These are phyloP conservation scores for Ambrosia trifida DNA, from an alignment of 129 eudicot species.

Conservation along the genomic window DNA sequence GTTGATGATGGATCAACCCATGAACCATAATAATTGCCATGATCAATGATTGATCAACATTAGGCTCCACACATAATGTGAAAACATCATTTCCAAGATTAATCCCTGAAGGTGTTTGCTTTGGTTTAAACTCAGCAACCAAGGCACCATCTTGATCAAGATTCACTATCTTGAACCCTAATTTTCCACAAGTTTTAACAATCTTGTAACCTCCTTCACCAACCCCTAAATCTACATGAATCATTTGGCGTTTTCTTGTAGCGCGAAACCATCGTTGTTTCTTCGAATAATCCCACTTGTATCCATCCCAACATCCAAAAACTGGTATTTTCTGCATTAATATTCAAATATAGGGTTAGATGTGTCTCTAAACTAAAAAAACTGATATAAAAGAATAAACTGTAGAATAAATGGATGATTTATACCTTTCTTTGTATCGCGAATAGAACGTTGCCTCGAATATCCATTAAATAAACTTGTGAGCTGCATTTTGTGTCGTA, in stretches of 20 bases:
- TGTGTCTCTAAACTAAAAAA: background rate
- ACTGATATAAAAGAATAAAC: background rate
- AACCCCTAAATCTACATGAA: constrained; percentile 46
- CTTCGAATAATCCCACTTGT: constrained; percentile 39
- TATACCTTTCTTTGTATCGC: constrained; percentile 62
- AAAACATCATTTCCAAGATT: constrained; percentile 65
- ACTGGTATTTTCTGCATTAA: constrained; percentile 47
- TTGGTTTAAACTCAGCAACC: constrained; percentile 55
- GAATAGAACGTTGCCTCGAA: constrained; percentile 59
- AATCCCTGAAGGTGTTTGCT: constrained; percentile 53
- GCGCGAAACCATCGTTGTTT: constrained; percentile 62
- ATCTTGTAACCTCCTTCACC: constrained; percentile 37
- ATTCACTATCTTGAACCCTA: constrained; percentile 48
- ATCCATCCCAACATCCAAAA: constrained; percentile 70
- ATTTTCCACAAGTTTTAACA: constrained; percentile 44
- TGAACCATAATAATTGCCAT: constrained; percentile 65
- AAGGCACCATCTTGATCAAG: constrained; percentile 28
- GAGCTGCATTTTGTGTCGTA: constrained; percentile 54
- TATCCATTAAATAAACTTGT: constrained; percentile 69
- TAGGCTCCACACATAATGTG: constrained; percentile 51
- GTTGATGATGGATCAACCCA: constrained; percentile 50
- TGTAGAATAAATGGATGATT: background rate
- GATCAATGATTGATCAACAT: constrained; percentile 53
- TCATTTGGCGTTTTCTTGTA: constrained; percentile 30
- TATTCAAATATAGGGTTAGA: constrained; percentile 7